Base-by-base conservation (phyloP, 1,284 basidiomycete genomes). In the Ustilago tritici region DNA sequence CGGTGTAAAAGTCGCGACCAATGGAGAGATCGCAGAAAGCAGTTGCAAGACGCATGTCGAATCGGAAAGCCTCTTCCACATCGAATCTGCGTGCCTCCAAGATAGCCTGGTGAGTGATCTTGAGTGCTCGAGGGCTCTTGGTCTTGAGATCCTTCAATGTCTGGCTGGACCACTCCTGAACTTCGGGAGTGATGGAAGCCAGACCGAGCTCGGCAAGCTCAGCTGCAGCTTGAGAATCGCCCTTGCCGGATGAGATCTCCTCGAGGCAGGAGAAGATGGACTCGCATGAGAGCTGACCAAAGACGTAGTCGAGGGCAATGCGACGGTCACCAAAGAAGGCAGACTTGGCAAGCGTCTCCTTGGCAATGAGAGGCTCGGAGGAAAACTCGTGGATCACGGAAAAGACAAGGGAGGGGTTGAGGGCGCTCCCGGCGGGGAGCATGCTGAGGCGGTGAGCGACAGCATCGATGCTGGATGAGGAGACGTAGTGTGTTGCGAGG, bases 1-100 rank as follows among this genome's bases (percentile, higher is more conserved):
- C 84, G 19, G 64, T 78, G 73, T 83, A 78, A 47, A 86, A 86
- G 88, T 89, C 69, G 12, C 83, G 65, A 11, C 84, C 84, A 32
- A 83, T 54, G n/a, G 71, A 63, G 23, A 85, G 62, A 58, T 85
- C 84, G 65, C 82, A 85, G 53, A 86, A 84, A n/a, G 78, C 82
- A 0, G 84, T 84, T 4, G 84, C 78, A 31, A 85, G 67, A 31
- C 82, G 79, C 80, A 86, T 85, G 69, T 85, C 82, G 61, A 76
- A 70, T 34, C 77, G 71, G 72, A 86, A 80, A 4, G 79, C 72
- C 50, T 83, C 80, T 38, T 71, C 71, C 43, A 84, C 68, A 56
- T 80, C 75, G 56, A 79, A 73, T 8, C 73, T 47, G 7, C 72
- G 56, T 17, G 82, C 80, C 40, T 77, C 79, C 5, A 76, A 61